phyloP scores from a whole-genome alignment of 768 basidiomycete species.

The Naganishia randhawae region DNA sequence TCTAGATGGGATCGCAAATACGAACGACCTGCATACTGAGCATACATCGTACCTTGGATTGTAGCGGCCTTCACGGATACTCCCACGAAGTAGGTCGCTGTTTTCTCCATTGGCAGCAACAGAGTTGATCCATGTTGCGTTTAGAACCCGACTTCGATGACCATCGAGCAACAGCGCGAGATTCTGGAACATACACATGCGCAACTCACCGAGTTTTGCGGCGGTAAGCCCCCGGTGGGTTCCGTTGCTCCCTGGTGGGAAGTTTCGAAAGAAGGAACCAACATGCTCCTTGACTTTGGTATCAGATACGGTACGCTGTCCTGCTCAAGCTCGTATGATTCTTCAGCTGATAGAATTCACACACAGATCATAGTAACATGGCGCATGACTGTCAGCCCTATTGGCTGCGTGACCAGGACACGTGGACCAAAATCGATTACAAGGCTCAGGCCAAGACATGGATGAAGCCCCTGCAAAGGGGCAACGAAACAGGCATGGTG shows the following conservation, averaged over 20 bases:
- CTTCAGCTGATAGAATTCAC: neutral
- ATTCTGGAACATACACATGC: slow-evolving; percentile 65
- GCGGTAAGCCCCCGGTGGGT: slow-evolving; percentile 43
- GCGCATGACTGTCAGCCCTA: slow-evolving; percentile 62
- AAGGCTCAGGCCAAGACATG: slow-evolving; percentile 60
- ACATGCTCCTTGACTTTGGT: slow-evolving; percentile 65
- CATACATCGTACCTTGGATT: slow-evolving; percentile 1
- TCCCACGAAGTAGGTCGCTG: slow-evolving; percentile 60
- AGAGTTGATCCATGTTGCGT: neutral
- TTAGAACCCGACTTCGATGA: slow-evolving; percentile 62
- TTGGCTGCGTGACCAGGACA: slow-evolving; percentile 65
- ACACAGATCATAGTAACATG: slow-evolving; percentile 57
- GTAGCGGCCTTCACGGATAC: slow-evolving; percentile 63
- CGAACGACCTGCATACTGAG: neutral
- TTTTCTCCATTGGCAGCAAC: neutral
- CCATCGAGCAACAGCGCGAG: slow-evolving; percentile 65
- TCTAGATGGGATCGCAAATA: slow-evolving; percentile 28
- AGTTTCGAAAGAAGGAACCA: slow-evolving; percentile 63
- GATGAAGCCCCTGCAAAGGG: slow-evolving; percentile 70
- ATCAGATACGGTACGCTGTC: slow-evolving; percentile 63
- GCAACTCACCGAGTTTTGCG: slow-evolving; percentile 65
- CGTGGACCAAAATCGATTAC: slow-evolving; percentile 72
- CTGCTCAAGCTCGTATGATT: no score
- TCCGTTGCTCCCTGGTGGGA: slow-evolving; percentile 77
- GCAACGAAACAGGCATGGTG: slow-evolving; percentile 63